Evolutionary conservation across 176 grass and related monocot species (phyloP).

Genomic region (Coix lacrymajobi): DNA sequence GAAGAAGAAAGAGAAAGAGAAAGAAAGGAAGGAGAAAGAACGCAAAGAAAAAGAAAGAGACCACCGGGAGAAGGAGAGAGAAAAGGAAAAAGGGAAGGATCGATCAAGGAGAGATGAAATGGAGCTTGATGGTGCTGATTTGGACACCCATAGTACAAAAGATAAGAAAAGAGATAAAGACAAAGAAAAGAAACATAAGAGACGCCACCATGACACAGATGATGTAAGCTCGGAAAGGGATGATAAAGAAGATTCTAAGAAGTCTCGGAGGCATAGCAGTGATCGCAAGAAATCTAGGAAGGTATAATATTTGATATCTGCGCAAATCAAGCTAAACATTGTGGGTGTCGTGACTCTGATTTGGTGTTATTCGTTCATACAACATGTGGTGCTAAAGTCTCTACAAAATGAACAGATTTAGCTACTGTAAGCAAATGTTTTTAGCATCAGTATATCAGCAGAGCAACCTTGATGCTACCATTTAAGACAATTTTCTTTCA

Average conservation of each 20-base stretch:
- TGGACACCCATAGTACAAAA: slow-evolving; percentile 57
- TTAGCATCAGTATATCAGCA: neutral
- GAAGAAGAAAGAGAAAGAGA: slow-evolving; percentile 80
- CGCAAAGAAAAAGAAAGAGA: slow-evolving; percentile 71
- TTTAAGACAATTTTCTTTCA: neutral
- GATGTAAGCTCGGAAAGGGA: slow-evolving; percentile 80
- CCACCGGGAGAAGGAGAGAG: slow-evolving; percentile 57
- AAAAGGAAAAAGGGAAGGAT: slow-evolving; percentile 87
- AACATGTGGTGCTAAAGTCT: neutral
- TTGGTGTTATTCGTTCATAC: neutral
- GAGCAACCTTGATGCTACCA: neutral
- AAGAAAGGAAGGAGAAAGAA: slow-evolving; percentile 80
- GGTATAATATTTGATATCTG: slow-evolving; percentile 48
- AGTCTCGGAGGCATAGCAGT: slow-evolving; percentile 70
- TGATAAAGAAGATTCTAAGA: slow-evolving; percentile 75
- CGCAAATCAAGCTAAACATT: slow-evolving; percentile 30
- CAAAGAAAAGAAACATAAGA: slow-evolving; percentile 96
- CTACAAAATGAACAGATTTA: neutral
- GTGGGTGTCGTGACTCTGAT: neutral
- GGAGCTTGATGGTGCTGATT: slow-evolving; percentile 63
- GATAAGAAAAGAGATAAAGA: slow-evolving; percentile 85
- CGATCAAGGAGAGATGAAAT: slow-evolving; percentile 58
- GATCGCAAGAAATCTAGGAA: slow-evolving; percentile 96
- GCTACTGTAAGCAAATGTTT: neutral
- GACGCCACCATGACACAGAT: slow-evolving; percentile 65